Evolutionary conservation across 1,284 basidiomycete species (phyloP).

Genomic region (Fomitiporia mediterranea): DNA sequence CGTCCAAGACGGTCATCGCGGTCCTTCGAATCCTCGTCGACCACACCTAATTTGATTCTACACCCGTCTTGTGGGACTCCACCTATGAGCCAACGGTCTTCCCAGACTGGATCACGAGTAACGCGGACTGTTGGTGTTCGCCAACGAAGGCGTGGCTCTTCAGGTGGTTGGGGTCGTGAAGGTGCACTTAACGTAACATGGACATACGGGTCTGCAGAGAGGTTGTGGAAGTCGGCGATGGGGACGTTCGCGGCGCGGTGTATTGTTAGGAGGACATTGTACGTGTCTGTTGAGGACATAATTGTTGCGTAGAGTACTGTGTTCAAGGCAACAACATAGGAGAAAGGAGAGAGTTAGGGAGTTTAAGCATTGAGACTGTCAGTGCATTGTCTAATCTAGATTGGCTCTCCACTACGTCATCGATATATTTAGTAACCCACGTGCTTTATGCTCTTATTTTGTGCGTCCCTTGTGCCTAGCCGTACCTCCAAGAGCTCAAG

Average conservation of each 20-base stretch:
- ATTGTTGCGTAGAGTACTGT: no score
- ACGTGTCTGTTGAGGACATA: constrained; percentile 23
- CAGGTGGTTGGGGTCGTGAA: constrained; percentile 22
- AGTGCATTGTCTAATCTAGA: no score
- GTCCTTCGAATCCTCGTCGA: constrained; percentile 41
- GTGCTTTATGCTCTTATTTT: no score
- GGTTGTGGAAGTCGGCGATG: constrained; percentile 34
- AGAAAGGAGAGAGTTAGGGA: neutral
- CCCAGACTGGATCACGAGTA: constrained; percentile 37
- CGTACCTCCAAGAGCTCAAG: no score
- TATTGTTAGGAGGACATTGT: constrained; percentile 39
- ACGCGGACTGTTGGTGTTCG: constrained; percentile 36
- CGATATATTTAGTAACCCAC: constrained; percentile 13
- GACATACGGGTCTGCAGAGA: constrained; percentile 40
- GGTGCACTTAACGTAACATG: constrained; percentile 29
- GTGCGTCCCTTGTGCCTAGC: no score
- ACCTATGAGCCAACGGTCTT: constrained; percentile 38
- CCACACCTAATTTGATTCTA: constrained; percentile 32
- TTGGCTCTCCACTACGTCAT: no score
- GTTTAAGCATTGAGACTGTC: neutral
- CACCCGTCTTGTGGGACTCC: constrained; percentile 39
- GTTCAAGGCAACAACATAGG: no score
- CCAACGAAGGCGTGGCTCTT: constrained; percentile 34
- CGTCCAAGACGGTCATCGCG: constrained; percentile 43
- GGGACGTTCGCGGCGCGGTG: constrained; percentile 38